Evolutionary conservation across 805 yeast species (phyloP).

Genomic region (Debaryomyces prosopidis): DNA sequence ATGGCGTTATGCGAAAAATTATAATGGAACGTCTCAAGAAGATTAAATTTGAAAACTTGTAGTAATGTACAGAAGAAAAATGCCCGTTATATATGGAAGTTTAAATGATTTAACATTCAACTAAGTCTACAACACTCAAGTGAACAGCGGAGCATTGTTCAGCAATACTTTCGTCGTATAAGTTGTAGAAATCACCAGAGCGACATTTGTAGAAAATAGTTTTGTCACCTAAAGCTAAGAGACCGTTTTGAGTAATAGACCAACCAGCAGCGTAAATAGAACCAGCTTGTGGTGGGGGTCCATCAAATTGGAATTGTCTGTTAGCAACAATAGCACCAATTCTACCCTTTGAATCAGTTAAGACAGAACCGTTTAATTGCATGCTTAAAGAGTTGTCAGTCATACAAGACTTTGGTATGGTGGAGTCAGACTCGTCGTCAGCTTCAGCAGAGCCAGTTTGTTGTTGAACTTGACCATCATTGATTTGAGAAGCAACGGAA

Average conservation of each 20-base stretch:
- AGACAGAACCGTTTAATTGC: slow-evolving; percentile 19
- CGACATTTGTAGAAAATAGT: slow-evolving; percentile 72
- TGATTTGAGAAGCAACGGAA: slow-evolving; percentile 24
- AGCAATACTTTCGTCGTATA: slow-evolving; percentile 64
- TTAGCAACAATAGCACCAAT: slow-evolving; percentile 48
- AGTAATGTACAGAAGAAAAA: neutral
- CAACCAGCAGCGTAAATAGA: slow-evolving; percentile 66
- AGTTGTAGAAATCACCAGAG: slow-evolving; percentile 77
- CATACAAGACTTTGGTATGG: slow-evolving; percentile 39
- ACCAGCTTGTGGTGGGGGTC: slow-evolving; percentile 83
- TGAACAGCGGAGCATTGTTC: slow-evolving; percentile 63
- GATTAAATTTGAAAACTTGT: neutral
- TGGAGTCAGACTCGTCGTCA: slow-evolving; percentile 26
- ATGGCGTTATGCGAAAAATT: slow-evolving; percentile 1
- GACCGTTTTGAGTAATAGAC: slow-evolving; percentile 42
- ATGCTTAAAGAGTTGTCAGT: slow-evolving; percentile 34
- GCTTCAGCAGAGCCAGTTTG: slow-evolving; percentile 17
- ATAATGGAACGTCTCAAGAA: neutral
- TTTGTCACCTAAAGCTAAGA: slow-evolving; percentile 60
- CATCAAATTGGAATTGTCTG: slow-evolving; percentile 78
- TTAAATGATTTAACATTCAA: slow-evolving; percentile 43
- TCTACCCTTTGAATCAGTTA: slow-evolving; percentile 42
- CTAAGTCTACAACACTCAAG: slow-evolving; percentile 58
- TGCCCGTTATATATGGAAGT: neutral
- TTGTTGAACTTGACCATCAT: slow-evolving; percentile 34